Evolutionary conservation across 2,329 filamentous ascomycete genomes (phyloP).

Genomic region (Bisporella sp.): DNA sequence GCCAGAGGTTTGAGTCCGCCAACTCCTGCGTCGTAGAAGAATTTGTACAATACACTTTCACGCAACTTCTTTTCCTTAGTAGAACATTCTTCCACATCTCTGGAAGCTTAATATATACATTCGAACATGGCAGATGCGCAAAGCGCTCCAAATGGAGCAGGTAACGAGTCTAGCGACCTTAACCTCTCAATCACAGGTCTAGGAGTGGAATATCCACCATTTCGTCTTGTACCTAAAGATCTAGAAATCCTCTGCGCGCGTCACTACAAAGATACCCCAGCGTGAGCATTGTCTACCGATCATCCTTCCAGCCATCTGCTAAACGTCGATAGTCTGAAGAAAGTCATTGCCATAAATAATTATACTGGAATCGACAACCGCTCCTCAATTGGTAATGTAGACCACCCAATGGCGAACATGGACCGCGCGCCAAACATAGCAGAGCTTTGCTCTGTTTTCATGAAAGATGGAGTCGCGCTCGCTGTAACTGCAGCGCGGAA

Average conservation of each 20-base stretch:
- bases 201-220: constrained; percentile 53
- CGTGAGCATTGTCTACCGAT: constrained; percentile 36
- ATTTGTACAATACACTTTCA: neutral
- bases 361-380: constrained; percentile 59
- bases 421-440: constrained; percentile 44
- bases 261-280: constrained; percentile 52
- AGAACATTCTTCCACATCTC: neutral
- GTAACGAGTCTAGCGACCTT: constrained; percentile 36
- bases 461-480: constrained; percentile 50
- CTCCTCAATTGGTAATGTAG: constrained; percentile 53
- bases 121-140: constrained; percentile 9
- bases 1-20: neutral
- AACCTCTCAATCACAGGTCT: constrained; percentile 55
- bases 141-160: constrained; percentile 10
- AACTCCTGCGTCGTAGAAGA: neutral
- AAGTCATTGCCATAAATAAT: constrained; percentile 55
- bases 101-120: neutral
- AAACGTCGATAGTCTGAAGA: constrained; percentile 44
- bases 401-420: constrained; percentile 55
- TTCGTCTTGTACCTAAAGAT: constrained; percentile 41
- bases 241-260: constrained; percentile 45
- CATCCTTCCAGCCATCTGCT: neutral
- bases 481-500: constrained; percentile 48
- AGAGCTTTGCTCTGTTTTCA: constrained; percentile 48
- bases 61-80: neutral